Evolutionary conservation across 768 basidiomycete genomes (phyloP).

Genomic region (Pisolithus albus): DNA sequence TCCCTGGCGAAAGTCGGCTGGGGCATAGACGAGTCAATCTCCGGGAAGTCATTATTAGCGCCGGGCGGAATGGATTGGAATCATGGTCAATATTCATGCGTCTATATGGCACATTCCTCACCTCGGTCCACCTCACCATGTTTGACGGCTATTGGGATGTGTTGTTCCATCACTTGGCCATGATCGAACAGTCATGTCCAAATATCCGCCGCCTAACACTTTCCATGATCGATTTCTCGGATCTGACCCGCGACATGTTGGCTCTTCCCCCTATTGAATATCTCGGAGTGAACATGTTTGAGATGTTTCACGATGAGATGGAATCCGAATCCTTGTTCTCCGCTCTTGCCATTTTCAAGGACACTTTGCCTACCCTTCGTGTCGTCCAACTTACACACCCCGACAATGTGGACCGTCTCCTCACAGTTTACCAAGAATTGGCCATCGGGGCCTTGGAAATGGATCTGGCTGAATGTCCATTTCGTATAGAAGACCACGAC

Average conservation of each 20-base stretch:
- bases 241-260: neutral
- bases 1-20: neutral
- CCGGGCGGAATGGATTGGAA: neutral
- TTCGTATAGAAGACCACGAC: no score
- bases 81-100: constrained; percentile 10
- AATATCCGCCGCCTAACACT: constrained; percentile 14
- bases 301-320: neutral
- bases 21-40: constrained; percentile 2
- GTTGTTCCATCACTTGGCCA: neutral
- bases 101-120: constrained; percentile 10
- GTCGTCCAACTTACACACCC: constrained; percentile 17
- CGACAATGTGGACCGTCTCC: constrained; percentile 10
- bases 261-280: constrained; percentile 11
- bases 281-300: constrained; percentile 8
- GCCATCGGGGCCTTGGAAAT: no score
- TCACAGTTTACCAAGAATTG: neutral
- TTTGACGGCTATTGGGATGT: no score
- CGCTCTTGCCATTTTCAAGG: constrained; percentile 8
- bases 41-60: constrained; percentile 13
- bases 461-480: no score
- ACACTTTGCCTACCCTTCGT: constrained; percentile 12
- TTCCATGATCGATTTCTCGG: neutral
- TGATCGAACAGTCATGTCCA: constrained; percentile 12
- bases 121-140: constrained; percentile 10
- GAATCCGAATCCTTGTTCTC: constrained; percentile 9